Percentiles rank a stretch among this genome's conserved stretches.
Conservation (phyloP, 768 basidiomycete genomes). For the Obba rivulosa region DNA sequence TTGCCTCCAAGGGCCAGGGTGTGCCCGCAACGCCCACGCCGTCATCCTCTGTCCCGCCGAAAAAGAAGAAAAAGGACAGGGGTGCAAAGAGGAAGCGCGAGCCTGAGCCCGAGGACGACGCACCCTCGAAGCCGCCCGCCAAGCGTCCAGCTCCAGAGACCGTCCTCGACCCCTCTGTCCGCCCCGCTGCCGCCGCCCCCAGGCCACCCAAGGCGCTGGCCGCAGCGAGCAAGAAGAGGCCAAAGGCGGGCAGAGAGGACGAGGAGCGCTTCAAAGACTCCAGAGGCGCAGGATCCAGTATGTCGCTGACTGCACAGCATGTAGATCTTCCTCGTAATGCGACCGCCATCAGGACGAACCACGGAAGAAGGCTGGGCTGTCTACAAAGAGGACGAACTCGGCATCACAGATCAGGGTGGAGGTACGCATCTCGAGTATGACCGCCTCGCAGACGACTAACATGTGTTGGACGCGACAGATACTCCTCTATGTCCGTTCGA, state of each 20-base stretch:
- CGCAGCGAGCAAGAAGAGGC: conserved; percentile 16
- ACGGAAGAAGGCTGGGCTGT: conserved; percentile 79
- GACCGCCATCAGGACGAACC: conserved; percentile 50
- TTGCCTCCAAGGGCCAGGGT: conserved; percentile 38
- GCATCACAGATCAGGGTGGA: conserved; percentile 62
- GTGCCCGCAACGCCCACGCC: conserved; percentile 14
- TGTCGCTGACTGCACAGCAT: conserved; percentile 24
- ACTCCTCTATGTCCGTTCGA: conserved; percentile 86
- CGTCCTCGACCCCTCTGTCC: conserved; percentile 57
- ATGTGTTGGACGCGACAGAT: conserved; percentile 37
- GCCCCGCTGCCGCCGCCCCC: conserved; percentile 14
- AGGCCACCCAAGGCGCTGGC: conserved; percentile 29
- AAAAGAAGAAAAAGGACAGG: conserved; percentile 44
- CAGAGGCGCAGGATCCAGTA: conserved; percentile 65
- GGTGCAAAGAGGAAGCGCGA: conserved; percentile 17
- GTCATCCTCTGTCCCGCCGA: conserved; percentile 25
- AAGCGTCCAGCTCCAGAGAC: conserved; percentile 47
- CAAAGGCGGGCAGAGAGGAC: conserved; percentile 27
- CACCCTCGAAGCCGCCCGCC: conserved; percentile 13
- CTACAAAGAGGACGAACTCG: conserved; percentile 81
- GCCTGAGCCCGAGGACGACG: conserved; percentile 7
- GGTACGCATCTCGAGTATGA: conserved; percentile 40
- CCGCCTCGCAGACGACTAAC: conserved; percentile 11
- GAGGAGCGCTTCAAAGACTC: conserved; percentile 66
- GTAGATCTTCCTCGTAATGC: conserved; percentile 8